Conservation (phyloP, 1,284 basidiomycete species). For the Apiotrichum gamsii region DNA sequence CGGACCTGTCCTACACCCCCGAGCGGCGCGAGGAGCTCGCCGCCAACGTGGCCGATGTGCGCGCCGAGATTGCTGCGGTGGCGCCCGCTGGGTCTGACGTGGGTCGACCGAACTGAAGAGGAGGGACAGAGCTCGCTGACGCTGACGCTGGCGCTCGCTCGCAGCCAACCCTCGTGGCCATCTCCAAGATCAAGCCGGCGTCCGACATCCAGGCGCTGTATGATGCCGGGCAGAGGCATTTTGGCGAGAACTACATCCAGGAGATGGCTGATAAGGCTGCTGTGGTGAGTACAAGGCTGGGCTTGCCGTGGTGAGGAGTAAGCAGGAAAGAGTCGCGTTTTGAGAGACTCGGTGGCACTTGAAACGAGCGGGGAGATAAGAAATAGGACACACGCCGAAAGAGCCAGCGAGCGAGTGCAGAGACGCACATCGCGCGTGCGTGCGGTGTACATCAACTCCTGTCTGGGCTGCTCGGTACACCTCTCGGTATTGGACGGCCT, state of each 20-base stretch:
- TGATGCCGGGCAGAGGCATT: conserved; percentile 74
- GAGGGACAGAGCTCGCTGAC: too few relatives aligned
- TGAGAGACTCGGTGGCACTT: too few relatives aligned
- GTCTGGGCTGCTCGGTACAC: too few relatives aligned
- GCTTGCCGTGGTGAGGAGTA: too few relatives aligned
- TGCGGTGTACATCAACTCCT: too few relatives aligned
- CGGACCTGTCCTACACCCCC: conserved; percentile 29
- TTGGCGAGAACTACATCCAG: conserved; percentile 97
- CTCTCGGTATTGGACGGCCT: too few relatives aligned
- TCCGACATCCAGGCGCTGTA: conserved; percentile 79
- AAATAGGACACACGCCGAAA: too few relatives aligned
- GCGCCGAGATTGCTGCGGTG: conserved; percentile 30
- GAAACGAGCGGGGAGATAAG: too few relatives aligned
- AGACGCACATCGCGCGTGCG: too few relatives aligned
- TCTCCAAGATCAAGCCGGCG: conserved; percentile 90
- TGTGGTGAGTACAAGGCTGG: conserved; percentile 61
- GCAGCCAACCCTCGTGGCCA: conserved; percentile 65
- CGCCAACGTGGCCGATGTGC: conserved; percentile 46
- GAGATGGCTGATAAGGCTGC: conserved; percentile 85
- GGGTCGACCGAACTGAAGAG: neutral
- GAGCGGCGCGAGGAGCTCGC: conserved; percentile 46
- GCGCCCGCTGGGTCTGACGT: conserved; percentile 3
- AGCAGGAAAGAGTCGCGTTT: too few relatives aligned
- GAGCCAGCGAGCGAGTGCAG: too few relatives aligned
- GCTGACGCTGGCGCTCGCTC: neutral